Evolutionary conservation across 2,329 filamentous ascomycete genomes (phyloP).

Genomic region (Emydomyces testavorans): DNA sequence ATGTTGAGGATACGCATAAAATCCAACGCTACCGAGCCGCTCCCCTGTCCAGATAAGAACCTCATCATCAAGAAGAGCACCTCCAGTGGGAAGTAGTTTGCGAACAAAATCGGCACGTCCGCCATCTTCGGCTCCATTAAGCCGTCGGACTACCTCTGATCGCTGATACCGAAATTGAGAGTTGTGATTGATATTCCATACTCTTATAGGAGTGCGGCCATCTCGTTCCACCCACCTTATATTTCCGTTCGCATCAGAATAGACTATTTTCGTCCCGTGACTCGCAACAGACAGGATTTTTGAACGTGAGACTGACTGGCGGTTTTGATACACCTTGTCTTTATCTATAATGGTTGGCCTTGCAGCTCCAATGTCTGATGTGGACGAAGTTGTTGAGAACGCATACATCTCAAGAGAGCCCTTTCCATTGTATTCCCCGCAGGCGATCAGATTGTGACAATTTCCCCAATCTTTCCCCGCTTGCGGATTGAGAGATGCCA

Average conservation of each 20-base stretch:
- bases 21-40: constrained; percentile 60
- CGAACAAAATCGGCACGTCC: constrained; percentile 58
- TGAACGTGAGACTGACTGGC: constrained; percentile 67
- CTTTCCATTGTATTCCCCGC: constrained; percentile 83
- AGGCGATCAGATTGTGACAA: constrained; percentile 61
- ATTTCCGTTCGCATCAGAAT: constrained; percentile 71
- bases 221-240: constrained; percentile 89
- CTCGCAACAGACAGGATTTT: constrained; percentile 71
- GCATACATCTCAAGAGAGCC: constrained; percentile 78
- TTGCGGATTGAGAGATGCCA: constrained; percentile 43
- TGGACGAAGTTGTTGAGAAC: constrained; percentile 18
- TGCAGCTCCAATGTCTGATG: neutral
- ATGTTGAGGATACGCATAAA: constrained; percentile 39
- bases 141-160: neutral
- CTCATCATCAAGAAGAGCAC: constrained; percentile 45
- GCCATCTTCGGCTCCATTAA: constrained; percentile 28
- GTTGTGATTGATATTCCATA: constrained; percentile 45
- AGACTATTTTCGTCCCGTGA: constrained; percentile 71
- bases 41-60: constrained; percentile 83
- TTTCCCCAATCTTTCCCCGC: constrained; percentile 36
- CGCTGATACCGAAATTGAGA: neutral
- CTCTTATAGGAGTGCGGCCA: constrained; percentile 46
- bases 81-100: constrained; percentile 58
- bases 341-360: neutral
- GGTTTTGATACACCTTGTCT: constrained; percentile 52